A percentile compares a stretch with the other conserved stretches of the same genome.
phyloP scores from a whole-genome alignment of 805 yeast species.

The Hanseniaspora clermontiae region DNA sequence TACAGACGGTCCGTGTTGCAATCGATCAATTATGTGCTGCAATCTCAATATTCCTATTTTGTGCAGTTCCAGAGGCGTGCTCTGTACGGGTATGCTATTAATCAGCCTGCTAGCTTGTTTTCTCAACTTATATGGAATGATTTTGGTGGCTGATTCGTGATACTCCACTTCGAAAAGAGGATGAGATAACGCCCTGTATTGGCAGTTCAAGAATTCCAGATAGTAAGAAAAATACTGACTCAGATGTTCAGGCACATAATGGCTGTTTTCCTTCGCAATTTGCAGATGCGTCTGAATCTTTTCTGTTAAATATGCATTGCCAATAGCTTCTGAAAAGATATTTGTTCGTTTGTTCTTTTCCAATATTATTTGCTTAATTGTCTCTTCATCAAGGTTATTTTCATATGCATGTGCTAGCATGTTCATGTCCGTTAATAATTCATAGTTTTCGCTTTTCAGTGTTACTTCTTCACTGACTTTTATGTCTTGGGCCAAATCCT shows the following conservation, averaged over 20 bases:
- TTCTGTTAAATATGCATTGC: background rate
- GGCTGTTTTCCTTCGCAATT: background rate
- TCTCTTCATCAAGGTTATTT: background rate
- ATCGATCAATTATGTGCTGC: background rate
- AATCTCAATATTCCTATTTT: background rate
- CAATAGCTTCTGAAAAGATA: background rate
- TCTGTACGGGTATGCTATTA: background rate
- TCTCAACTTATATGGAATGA: background rate
- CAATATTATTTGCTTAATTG: background rate
- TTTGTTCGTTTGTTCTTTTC: slow-evolving; percentile 7
- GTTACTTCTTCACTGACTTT: background rate
- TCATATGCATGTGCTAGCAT: background rate
- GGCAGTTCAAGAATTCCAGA: background rate
- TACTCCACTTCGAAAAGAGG: background rate
- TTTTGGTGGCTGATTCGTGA: background rate
- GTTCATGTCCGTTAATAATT: slow-evolving; percentile 1
- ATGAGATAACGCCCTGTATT: background rate
- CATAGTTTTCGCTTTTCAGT: background rate
- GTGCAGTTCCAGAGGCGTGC: background rate
- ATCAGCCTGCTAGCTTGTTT: background rate
- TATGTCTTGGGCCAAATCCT: background rate
- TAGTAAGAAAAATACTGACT: background rate
- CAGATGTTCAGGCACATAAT: background rate
- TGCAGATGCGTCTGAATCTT: background rate
- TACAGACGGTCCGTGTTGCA: slow-evolving; percentile 5